Conservation (phyloP, 441 rosid genomes). For the Arabidopsis hybrid region DNA sequence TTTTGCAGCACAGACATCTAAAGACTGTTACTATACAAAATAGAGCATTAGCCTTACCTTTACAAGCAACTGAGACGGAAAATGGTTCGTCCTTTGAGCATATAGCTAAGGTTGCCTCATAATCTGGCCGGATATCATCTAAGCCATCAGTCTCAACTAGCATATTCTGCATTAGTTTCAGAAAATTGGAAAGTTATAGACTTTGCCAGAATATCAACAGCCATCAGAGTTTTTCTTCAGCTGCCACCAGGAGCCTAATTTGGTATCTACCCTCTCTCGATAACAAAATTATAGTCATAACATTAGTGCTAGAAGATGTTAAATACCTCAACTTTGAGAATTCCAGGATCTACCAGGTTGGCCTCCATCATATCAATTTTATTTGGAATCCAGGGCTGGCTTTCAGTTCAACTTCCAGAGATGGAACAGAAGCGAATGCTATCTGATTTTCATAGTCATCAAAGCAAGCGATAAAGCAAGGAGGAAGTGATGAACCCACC, state of each 20-base stretch:
- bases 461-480: conserved; percentile 51
- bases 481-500: conserved; percentile 59
- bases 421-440: conserved; percentile 51
- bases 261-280: background rate
- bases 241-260: background rate
- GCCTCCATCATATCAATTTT: conserved; percentile 42
- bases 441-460: conserved; percentile 62
- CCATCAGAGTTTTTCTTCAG: background rate
- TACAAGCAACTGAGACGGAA: conserved; percentile 56
- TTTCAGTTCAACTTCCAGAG: conserved; percentile 46
- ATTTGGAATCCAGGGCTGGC: conserved; percentile 13
- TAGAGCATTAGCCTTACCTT: conserved; percentile 44
- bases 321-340: conserved; percentile 58
- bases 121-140: conserved; percentile 56
- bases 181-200: background rate
- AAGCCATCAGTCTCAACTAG: conserved; percentile 50
- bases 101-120: conserved; percentile 55
- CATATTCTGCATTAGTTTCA: conserved; percentile 48
- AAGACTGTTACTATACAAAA: background rate
- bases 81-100: conserved; percentile 42
- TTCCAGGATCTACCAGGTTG: conserved; percentile 42
- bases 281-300: background rate
- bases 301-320: background rate
- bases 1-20: background rate
- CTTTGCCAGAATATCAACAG: too few relatives aligned